phyloP scores from a whole-genome alignment of 1,284 basidiomycete species.

The Spongiforma sp. region DNA sequence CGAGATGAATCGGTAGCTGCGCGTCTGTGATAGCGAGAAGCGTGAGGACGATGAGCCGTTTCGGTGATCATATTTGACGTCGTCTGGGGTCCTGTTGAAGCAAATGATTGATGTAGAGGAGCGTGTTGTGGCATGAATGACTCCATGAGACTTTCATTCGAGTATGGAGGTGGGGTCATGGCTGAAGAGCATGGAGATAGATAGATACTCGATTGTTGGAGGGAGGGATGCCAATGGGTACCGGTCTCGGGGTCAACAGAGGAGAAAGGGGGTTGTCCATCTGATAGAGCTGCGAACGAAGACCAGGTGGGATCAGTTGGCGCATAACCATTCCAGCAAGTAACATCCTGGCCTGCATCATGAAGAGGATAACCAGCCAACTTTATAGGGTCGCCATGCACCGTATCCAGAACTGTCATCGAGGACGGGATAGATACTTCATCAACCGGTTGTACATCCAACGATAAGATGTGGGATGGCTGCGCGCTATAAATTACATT shows the following conservation, averaged over 20 bases:
- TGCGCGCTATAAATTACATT: neutral
- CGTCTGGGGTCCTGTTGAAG: neutral
- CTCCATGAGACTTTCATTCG: neutral
- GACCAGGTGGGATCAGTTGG: neutral
- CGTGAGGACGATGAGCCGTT: neutral
- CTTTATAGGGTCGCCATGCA: fast-evolving
- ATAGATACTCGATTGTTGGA: too few species aligned
- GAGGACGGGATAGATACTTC: neutral
- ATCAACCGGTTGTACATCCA: neutral
- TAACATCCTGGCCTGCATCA: neutral
- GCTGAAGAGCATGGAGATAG: too few species aligned
- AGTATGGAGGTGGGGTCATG: too few species aligned
- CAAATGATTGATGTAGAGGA: neutral
- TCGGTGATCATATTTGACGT: too few species aligned
- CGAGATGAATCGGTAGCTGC: too few species aligned
- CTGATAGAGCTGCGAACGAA: neutral
- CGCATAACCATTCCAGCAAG: neutral
- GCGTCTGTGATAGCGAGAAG: neutral
- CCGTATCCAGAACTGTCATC: neutral
- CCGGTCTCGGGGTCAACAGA: neutral
- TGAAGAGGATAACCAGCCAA: neutral
- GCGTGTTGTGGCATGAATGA: neutral
- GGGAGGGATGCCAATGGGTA: neutral
- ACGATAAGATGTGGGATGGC: neutral
- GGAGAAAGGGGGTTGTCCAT: neutral